Conservation (phyloP, 208 protist genomes). For the Acanthamoeba sp. region DNA sequence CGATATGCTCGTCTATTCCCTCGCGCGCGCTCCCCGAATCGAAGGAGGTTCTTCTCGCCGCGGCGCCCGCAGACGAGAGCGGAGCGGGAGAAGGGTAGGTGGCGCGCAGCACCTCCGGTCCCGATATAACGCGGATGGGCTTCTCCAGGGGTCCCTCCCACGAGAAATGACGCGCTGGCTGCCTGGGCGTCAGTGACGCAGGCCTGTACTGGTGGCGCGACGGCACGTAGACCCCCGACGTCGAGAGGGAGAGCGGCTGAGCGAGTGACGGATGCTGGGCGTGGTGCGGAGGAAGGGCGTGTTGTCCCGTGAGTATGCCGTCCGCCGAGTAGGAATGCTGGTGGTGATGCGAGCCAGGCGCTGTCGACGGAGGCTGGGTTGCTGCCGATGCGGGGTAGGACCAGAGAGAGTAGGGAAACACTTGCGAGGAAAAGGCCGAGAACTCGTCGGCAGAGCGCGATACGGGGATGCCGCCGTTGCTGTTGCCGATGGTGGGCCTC, state of each 20-base stretch:
- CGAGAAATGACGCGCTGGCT: background rate
- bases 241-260: slow-evolving; percentile 14
- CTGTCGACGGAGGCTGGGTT: background rate
- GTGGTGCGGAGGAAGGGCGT: background rate
- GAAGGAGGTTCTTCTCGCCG: slow-evolving; percentile 7
- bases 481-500: slow-evolving; percentile 6
- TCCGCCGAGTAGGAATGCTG: slow-evolving; percentile 17
- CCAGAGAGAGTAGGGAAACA: slow-evolving; percentile 37
- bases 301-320: slow-evolving; percentile 5
- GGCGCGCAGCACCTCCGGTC: background rate
- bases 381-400: background rate
- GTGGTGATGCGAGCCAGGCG: background rate
- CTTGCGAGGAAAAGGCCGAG: slow-evolving; percentile 21
- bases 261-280: background rate
- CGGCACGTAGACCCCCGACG: slow-evolving; percentile 1
- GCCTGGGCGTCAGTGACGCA: background rate
- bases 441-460: slow-evolving; percentile 35
- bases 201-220: slow-evolving; percentile 23
- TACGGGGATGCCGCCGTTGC: background rate
- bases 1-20: background rate
- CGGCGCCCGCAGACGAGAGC: background rate
- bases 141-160: slow-evolving; percentile 12
- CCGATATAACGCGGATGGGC: background rate
- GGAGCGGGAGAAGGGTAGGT: background rate
- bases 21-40: background rate